Base-by-base conservation (phyloP, 306 rosid genomes). In the Alnus rubra region DNA sequence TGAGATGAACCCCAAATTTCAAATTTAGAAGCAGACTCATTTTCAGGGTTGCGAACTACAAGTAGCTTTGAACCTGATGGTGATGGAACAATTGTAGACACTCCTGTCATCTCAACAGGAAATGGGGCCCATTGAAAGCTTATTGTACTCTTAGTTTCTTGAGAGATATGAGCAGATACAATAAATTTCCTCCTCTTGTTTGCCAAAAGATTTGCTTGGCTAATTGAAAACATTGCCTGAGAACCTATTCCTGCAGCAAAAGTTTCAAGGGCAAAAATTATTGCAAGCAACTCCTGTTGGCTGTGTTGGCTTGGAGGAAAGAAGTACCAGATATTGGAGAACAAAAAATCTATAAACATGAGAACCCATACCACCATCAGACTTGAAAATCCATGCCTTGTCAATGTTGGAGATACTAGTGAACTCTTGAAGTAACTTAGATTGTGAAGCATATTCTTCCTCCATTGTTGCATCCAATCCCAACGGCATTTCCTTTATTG, bases 51-150 rank as follows among this genome's bases (percentile, higher is more conserved):
- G 63, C 91, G 88, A 82, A 94, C 81, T 4, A 86, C 84, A 14
- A 92, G 84, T 67, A 94, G 86, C 85, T 92, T 92, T 9, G 89
- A 80, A 14, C 94, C 92, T 58, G 96, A 92, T 1, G 96, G 97
- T 0, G 98, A 94, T 52, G 97, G 97, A 85, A 88, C 85, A 74
- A 92, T 77, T 73, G 81, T 59, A 73, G 92, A 90, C 54, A 86
- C 89, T 62, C 91, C 94, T 0, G 78, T 71, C 88, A 90, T 88
- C 88, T 90, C 93, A 33, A 87, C 55, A 63, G 98, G 97, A 88
- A 94, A 94, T 13, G 94, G 92, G 74, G 90, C 71, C 97, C 98
- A 92, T 19, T 76, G 82, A 79, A 94, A 92, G 50, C 87, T 81
- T 33, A 85, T 88, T 48, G 83, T 82, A 39, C 13, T 67, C 1